Evolutionary conservation across 2,329 filamentous ascomycete species (phyloP).

Genomic region (Pseudogymnoascus sp.): DNA sequence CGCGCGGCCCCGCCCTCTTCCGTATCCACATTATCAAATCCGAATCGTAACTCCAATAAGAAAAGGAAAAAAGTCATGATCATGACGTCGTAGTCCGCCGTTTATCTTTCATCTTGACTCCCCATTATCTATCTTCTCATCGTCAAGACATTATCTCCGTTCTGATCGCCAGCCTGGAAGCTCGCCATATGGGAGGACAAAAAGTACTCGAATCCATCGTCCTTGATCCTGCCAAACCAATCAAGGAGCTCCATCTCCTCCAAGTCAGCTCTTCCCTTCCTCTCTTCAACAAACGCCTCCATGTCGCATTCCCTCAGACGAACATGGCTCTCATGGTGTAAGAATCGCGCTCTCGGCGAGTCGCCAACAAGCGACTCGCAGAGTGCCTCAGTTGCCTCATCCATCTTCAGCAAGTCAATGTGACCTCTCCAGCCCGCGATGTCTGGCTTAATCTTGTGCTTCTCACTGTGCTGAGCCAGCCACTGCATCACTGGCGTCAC

Average conservation of each 20-base stretch:
- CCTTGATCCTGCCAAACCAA: slow-evolving; percentile 14
- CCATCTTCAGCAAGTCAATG: slow-evolving; percentile 13
- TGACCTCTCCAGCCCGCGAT: slow-evolving; percentile 12
- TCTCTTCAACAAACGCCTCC: slow-evolving; percentile 28
- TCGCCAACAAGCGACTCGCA: slow-evolving; percentile 11
- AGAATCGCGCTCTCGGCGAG: slow-evolving; percentile 12
- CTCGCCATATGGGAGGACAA: slow-evolving; percentile 12
- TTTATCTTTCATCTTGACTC: neutral
- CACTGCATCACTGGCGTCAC: slow-evolving; percentile 16
- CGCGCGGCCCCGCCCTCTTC: slow-evolving; percentile 4
- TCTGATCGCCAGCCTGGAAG: slow-evolving; percentile 11
- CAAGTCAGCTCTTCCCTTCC: slow-evolving; percentile 18
- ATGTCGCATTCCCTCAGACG: slow-evolving; percentile 16
- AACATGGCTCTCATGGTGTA: slow-evolving; percentile 14
- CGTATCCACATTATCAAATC: slow-evolving; percentile 13
- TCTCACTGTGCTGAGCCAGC: slow-evolving; percentile 12
- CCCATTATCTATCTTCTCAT: slow-evolving; percentile 12
- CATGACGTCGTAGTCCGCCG: neutral
- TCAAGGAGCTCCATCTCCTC: slow-evolving; percentile 13
- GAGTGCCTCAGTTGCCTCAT: slow-evolving; percentile 13
- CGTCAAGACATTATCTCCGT: slow-evolving; percentile 12
- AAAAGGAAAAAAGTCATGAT: slow-evolving; percentile 12
- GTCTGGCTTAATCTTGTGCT: slow-evolving; percentile 11
- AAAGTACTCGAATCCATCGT: slow-evolving; percentile 14
- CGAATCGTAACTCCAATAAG: slow-evolving; percentile 12